phyloP scores from a whole-genome alignment of 306 rosid species.

The Cicer bijugum region DNA sequence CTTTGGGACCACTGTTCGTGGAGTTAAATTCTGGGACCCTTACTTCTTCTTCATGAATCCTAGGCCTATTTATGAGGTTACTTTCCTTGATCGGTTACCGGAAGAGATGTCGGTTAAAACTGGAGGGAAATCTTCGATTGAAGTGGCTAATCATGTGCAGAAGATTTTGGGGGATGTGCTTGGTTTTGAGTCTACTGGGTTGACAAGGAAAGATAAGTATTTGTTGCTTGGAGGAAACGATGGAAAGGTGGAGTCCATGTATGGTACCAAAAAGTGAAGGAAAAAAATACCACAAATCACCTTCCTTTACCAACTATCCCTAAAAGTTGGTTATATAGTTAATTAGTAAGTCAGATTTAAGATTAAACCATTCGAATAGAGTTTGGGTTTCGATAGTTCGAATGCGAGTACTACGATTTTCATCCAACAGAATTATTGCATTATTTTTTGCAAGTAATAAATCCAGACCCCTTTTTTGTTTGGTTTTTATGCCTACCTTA shows the following conservation, averaged over 20 bases:
- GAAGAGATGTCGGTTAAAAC: constrained; percentile 74
- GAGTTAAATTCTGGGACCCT: constrained; percentile 94
- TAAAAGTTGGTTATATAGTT: constrained; percentile 11
- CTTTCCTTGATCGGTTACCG: constrained; percentile 72
- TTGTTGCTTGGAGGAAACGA: constrained; percentile 92
- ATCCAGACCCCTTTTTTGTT: background rate
- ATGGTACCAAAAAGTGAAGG: constrained; percentile 59
- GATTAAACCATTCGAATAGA: background rate
- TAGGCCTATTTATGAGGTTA: constrained; percentile 76
- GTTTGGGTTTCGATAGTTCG: constrained; percentile 14
- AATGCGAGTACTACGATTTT: background rate
- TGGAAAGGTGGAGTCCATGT: constrained; percentile 90
- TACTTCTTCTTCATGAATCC: constrained; percentile 98
- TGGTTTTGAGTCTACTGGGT: constrained; percentile 81
- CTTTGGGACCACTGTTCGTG: constrained; percentile 84
- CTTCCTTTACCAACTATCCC: background rate
- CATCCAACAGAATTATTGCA: constrained; percentile 11
- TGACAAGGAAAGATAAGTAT: constrained; percentile 87
- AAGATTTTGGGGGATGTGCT: constrained; percentile 75
- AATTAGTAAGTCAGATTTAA: background rate
- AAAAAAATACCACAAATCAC: background rate
- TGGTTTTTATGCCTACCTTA: background rate
- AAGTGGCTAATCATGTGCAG: constrained; percentile 97
- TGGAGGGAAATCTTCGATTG: constrained; percentile 84
- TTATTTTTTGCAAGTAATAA: background rate